A percentile compares a stretch with the other conserved stretches of the same genome.
Evolutionary conservation across 2,329 filamentous ascomycete species (phyloP).

Genomic region (Coniella vitis): DNA sequence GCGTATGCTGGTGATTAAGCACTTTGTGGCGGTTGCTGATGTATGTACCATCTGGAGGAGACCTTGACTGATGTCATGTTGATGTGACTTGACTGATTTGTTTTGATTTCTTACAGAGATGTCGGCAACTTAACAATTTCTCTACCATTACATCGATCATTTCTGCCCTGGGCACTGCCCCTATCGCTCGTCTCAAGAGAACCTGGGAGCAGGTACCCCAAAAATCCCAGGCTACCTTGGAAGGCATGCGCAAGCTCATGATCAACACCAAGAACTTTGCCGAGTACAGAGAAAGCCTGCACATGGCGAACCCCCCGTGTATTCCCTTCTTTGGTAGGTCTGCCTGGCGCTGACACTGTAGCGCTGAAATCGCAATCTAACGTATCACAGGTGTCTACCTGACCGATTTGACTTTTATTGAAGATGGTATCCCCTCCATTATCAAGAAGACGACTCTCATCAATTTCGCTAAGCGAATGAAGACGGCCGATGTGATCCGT

Average conservation of each 20-base stretch:
- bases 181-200: conserved; percentile 85
- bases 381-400: conserved; percentile 73
- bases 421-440: conserved; percentile 93
- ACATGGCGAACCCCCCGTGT: conserved; percentile 89
- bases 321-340: conserved; percentile 91
- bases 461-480: conserved; percentile 97
- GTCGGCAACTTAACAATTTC: conserved; percentile 88
- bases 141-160: conserved; percentile 97
- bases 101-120: conserved; percentile 69
- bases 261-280: conserved; percentile 97
- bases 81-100: conserved; percentile 15
- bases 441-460: conserved; percentile 96
- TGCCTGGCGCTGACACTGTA: not conserved
- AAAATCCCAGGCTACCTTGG: conserved; percentile 70
- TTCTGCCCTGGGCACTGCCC: conserved; percentile 87
- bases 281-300: conserved; percentile 88
- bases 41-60: conserved; percentile 45
- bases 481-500: conserved; percentile 95
- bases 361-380: conserved; percentile 13
- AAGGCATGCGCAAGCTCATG: conserved; percentile 92
- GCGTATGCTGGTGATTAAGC: conserved; percentile 94
- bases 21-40: conserved; percentile 94
- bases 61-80: not conserved
- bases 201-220: conserved; percentile 93
- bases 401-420: conserved; percentile 96